phyloP scores from a whole-genome alignment of 257 asterid species.

The Solanum infundibuliforme region DNA sequence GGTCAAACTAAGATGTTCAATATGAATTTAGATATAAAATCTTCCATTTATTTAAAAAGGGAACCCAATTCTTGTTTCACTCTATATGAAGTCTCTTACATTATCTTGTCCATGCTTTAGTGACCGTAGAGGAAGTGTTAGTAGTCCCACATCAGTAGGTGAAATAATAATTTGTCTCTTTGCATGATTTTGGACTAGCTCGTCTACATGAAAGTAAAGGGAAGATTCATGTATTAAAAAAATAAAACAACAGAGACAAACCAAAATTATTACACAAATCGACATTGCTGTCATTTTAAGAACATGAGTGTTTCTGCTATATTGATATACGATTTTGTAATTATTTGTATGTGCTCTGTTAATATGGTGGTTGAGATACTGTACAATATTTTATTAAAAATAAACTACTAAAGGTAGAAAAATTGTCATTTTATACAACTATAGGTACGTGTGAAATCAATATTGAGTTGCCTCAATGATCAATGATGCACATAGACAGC shows the following conservation, averaged over 20 bases:
- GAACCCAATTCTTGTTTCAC: background rate
- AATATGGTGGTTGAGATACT: background rate
- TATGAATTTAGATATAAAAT: background rate
- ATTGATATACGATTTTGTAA: background rate
- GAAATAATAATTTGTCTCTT: background rate
- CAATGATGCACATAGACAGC: background rate
- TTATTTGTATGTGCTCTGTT: background rate
- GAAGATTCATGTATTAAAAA: background rate
- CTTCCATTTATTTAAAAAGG: background rate
- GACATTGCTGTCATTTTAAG: background rate
- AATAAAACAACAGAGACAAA: background rate
- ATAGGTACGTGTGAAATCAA: background rate
- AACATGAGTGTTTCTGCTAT: background rate
- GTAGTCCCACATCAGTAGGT: background rate
- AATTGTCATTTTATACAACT: background rate
- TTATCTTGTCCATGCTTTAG: background rate
- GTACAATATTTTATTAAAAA: background rate
- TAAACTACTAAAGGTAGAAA: background rate
- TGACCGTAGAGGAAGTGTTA: accelerated
- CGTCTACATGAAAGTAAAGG: background rate
- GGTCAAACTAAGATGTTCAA: background rate
- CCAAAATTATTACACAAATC: background rate
- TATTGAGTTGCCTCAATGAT: background rate
- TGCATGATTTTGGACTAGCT: background rate
- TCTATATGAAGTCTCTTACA: background rate